Percentiles rank a stretch among this genome's conserved stretches.
Conservation (phyloP, 2,329 filamentous ascomycete species). For the Fusarium falciforme region DNA sequence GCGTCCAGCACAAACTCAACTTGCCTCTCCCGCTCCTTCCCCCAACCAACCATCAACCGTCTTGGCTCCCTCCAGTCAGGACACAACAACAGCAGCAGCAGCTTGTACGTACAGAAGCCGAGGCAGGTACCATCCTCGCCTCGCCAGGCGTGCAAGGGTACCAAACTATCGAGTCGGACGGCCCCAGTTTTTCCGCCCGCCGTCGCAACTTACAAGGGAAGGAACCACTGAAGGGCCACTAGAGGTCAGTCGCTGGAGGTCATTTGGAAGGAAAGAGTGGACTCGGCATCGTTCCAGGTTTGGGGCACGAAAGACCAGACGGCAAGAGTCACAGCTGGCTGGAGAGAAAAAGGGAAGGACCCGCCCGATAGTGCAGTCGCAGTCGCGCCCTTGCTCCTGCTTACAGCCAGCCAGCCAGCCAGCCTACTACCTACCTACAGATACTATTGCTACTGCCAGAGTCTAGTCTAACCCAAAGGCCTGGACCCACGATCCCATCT, state of each 20-base stretch:
- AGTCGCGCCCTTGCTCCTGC: conserved; percentile 29
- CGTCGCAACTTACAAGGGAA: conserved; percentile 17
- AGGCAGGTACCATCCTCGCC: not conserved
- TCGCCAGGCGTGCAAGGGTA: conserved; percentile 27
- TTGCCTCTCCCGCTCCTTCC: not conserved
- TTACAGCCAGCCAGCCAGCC: not conserved
- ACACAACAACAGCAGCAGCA: not conserved
- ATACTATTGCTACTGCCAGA: not conserved
- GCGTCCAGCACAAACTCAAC: conserved; percentile 16
- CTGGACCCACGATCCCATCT: conserved; percentile 35
- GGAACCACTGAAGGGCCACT: conserved; percentile 9
- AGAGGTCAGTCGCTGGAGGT: conserved; percentile 6
- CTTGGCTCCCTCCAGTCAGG: not conserved
- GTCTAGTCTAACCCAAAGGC: conserved; percentile 7
- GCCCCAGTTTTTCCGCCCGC: conserved; percentile 24
- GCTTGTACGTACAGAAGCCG: not conserved
- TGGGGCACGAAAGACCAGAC: not conserved
- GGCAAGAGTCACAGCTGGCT: conserved; percentile 24
- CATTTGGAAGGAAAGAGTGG: conserved; percentile 12
- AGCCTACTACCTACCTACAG: too few species aligned
- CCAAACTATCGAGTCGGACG: conserved; percentile 25
- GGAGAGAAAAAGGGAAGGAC: conserved; percentile 19
- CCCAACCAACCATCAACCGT: conserved; percentile 11
- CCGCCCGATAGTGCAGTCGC: conserved; percentile 32
- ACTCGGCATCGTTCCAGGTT: not conserved